Base-by-base conservation (phyloP, 1,284 basidiomycete genomes). In the Cerioporus squamosus region DNA sequence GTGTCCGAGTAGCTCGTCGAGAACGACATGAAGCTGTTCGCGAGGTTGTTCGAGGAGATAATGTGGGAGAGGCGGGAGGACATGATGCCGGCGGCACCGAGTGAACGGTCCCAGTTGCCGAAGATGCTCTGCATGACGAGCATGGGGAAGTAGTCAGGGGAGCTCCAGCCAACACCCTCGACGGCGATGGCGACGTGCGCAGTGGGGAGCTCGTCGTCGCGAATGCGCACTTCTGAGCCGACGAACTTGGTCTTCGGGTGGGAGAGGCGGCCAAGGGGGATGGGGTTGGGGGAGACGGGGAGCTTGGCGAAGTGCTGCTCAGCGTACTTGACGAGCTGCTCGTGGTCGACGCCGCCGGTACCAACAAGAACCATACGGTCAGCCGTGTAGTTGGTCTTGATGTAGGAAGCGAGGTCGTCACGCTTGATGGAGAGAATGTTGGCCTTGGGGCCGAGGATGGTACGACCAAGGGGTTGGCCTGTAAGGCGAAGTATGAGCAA, bases 1-100 rank as follows among this genome's bases (percentile, higher is more conserved):
- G 96, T 99, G 79, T 99, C 97, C 17, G 95, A 96, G 83, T 99
- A 99, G n/a, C 93, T 96, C 12, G 97, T 99, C 42, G 94, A 97
- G 88, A 99, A 99, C 64, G 93, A 95, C 94, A 98, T 97, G 90
- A 94, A 99, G 66, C 92, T 95, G 84, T 99, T 99, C 72, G 97
- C 97, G 72, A 99, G 92, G 82, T 95, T 95, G 87, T 98, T 92
- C 63, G 84, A 83, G 48, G 94, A 94, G 71, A 99, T 82, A 75
- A 95, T 92, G 79, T 97, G 92, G 49, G 92, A 94, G 61, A 99
- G 88, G 60, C 91, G 88, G 57, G 95, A 97, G 63, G 93, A 95
- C 67, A 97, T 88, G 59, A 98, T 82, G 39, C 95, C 85, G 12
- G 93, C 91, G 47, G 95, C 88, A 68, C 97, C 97, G 69, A 99